These are phyloP conservation scores for Aspergillus cristatus DNA, from an alignment of 495 filamentous ascomycete genomes.

Conservation along the genomic window DNA sequence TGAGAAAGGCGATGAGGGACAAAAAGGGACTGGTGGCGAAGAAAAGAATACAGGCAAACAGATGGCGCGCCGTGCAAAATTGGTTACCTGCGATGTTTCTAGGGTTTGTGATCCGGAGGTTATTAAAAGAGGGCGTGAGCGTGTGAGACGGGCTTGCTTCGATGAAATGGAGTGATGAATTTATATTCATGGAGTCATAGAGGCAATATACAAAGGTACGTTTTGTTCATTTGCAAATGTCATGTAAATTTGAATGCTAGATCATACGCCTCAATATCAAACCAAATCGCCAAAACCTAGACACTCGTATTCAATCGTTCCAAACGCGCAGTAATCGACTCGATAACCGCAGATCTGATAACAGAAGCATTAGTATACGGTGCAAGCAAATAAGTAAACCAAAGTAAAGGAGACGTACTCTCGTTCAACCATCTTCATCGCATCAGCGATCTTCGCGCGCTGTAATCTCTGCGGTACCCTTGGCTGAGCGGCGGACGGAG, in stretches of 20 bases:
- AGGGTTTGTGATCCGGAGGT: conserved; percentile 11
- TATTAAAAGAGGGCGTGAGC: neutral
- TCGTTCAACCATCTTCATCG: conserved; percentile 61
- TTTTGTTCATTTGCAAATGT: too few relatives aligned
- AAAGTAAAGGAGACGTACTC: conserved; percentile 35
- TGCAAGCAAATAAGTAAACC: neutral
- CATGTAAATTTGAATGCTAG: too few relatives aligned
- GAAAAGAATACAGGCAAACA: too few relatives aligned
- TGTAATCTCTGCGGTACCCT: conserved; percentile 59
- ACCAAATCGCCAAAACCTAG: neutral
- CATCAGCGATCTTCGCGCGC: conserved; percentile 56
- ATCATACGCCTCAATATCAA: too few relatives aligned
- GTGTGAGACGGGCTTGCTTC: too few relatives aligned
- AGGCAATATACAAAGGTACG: too few relatives aligned
- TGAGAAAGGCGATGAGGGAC: too few relatives aligned
- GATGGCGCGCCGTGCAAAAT: too few relatives aligned
- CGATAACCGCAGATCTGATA: conserved; percentile 15
- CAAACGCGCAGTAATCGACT: conserved; percentile 13
- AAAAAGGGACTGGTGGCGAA: too few relatives aligned
- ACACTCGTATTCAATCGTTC: conserved; percentile 19
- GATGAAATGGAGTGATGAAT: too few relatives aligned
- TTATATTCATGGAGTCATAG: too few relatives aligned
- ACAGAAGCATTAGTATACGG: neutral
- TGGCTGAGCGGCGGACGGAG: conserved; percentile 21
- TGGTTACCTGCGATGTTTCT: conserved; percentile 8